phyloP scores from a whole-genome alignment of 257 asterid genomes.

The Leonotis leonurus region DNA sequence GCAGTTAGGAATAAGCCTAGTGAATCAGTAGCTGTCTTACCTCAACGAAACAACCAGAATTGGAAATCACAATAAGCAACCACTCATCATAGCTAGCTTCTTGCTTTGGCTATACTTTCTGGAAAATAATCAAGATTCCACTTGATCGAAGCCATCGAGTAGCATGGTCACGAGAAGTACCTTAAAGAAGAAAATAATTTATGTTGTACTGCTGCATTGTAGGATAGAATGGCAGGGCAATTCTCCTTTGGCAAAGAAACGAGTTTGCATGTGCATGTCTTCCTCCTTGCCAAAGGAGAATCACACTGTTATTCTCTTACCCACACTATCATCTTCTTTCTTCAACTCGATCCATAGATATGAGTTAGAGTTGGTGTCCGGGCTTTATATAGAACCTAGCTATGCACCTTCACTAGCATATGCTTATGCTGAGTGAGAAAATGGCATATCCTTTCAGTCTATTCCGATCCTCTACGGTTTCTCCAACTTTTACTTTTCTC shows the following conservation, averaged over 20 bases:
- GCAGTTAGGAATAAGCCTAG: no score
- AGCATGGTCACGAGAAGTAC: no score
- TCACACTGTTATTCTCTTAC: conserved; percentile 42
- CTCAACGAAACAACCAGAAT: no score
- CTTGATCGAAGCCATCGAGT: no score
- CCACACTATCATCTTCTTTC: conserved; percentile 21
- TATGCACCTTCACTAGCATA: conserved; percentile 43
- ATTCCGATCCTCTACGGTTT: conserved; percentile 19
- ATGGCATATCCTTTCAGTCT: conserved; percentile 40
- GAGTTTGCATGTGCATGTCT: conserved; percentile 38
- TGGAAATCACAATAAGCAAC: no score
- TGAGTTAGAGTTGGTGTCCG: not conserved
- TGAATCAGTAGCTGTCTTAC: no score
- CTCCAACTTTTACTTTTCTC: conserved; percentile 19
- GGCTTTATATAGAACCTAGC: conserved; percentile 19
- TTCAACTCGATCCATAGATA: not conserved
- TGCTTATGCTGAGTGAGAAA: conserved; percentile 43
- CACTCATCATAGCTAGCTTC: no score
- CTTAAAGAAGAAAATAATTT: not conserved
- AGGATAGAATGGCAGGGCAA: conserved; percentile 63
- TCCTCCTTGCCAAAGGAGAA: conserved; percentile 43
- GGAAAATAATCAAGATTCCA: no score
- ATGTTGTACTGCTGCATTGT: conserved; percentile 24
- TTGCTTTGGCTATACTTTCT: no score
- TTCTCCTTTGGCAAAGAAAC: conserved; percentile 72